A percentile compares a stretch with the other conserved stretches of the same genome.
phyloP scores from a whole-genome alignment of 2,329 filamentous ascomycete species.

The Leptosphaerulina australis region DNA sequence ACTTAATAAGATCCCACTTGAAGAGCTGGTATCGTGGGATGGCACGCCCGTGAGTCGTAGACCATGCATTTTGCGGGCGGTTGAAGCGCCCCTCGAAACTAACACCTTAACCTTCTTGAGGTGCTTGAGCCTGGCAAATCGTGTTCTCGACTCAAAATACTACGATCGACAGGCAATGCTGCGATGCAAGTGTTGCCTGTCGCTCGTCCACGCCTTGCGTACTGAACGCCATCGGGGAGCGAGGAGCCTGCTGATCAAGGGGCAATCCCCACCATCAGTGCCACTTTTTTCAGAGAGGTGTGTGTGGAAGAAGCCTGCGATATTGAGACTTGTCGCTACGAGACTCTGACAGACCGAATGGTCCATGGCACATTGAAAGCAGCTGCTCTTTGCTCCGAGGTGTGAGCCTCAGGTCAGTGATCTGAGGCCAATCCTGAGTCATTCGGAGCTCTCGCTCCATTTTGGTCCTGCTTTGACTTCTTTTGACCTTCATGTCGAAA shows the following conservation, averaged over 20 bases:
- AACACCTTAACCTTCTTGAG: constrained; percentile 12
- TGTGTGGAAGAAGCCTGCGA: constrained; percentile 36
- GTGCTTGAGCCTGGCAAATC: constrained; percentile 3
- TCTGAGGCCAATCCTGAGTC: constrained; percentile 2
- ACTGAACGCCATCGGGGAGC: constrained; percentile 13
- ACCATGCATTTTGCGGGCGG: neutral
- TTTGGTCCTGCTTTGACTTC: constrained; percentile 9
- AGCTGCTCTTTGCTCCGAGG: constrained; percentile 14
- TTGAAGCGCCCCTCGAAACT: constrained; percentile 7
- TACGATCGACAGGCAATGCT: constrained; percentile 8
- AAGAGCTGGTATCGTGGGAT: constrained; percentile 19
- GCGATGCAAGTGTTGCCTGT: neutral
- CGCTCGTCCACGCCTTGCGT: constrained; percentile 18
- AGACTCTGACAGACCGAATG: constrained; percentile 25
- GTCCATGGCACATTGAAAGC: constrained; percentile 29
- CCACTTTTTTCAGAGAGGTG: constrained; percentile 27
- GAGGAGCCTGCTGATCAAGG: constrained; percentile 31
- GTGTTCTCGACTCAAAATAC: constrained; percentile 12
- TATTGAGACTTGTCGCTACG: constrained; percentile 24
- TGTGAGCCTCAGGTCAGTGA: constrained; percentile 8
- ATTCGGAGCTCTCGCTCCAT: constrained; percentile 8
- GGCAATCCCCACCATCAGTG: constrained; percentile 29
- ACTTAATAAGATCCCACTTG: constrained; percentile 6
- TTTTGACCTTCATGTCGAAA: constrained; percentile 5
- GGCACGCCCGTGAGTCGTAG: constrained; percentile 20